Evolutionary conservation across 768 basidiomycete genomes (phyloP), one percentile per base, ranked within the genome.

Genomic region (Kwoniella heveanensis): DNA sequence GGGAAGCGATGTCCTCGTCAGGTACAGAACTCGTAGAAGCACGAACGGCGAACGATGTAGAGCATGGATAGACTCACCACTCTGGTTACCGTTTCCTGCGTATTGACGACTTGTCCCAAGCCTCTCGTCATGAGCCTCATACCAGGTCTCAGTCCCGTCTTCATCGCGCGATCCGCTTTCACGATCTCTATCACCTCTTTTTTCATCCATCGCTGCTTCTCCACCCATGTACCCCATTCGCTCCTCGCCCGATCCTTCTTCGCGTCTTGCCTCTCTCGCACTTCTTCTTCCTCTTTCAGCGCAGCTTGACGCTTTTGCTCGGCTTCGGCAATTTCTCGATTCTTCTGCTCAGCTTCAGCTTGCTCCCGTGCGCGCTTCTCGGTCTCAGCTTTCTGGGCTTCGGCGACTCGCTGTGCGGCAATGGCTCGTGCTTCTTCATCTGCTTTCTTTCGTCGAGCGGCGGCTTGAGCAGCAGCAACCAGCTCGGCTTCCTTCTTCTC

Each of bases 111-210:
- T 64, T 79, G 78, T 2, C 78, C 78, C 29, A 79, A 53, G 15
- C 72, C 64, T 55, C 76, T 62, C 15, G 70, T 74, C 26, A 78
- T 78, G 57, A 73, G 63, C 60, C 73, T 67, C 77, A 77, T 78
- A 0, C 67, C 64, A 17, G 27, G 37, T 47, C 63, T 68, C 57
- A 75, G 32, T n/a, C 47, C 62, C 62, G 61, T 66, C 54, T 67
- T 72, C 12, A 59, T 32, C 8, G 57, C 64, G 47, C 59, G 82
- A 32, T 86, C 85, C 1, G 81, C 78, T 82, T 93, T 93, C 55
- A 90, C 82, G 56, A 79, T 75, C 86, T 92, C 60, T 29, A 78
- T 72, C 10, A 76, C 66, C 19, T 70, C 64, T 30, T 19, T 52
- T 58, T 80, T 80, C 59, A 75, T 68, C 64, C 58, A 68, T 49